Conservation (phyloP, 2,329 filamentous ascomycete genomes). For the Aspergillus oerlinghausenensis region DNA sequence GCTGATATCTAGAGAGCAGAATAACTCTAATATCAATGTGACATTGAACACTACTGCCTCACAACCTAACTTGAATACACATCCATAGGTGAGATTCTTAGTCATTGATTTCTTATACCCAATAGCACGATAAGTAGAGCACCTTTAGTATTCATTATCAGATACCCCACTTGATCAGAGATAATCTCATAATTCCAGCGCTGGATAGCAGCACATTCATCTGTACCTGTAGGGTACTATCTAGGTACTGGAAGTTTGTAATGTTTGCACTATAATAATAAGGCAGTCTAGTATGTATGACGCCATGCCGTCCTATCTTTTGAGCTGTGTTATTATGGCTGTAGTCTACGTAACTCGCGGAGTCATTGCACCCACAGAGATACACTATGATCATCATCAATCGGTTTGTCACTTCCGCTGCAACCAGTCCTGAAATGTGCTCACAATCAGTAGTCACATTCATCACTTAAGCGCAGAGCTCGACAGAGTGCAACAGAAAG, state of each 20-base stretch:
- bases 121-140: background rate
- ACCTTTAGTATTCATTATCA: background rate
- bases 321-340: background rate
- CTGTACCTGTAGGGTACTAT: too few relatives aligned
- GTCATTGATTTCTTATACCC: background rate
- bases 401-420: background rate
- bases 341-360: background rate
- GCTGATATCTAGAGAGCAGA: background rate
- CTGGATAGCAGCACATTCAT: background rate
- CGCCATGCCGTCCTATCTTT: background rate
- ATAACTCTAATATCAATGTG: background rate
- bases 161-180: background rate
- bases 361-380: background rate
- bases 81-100: background rate
- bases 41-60: background rate
- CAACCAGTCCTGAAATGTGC: background rate
- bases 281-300: background rate
- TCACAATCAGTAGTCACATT: conserved; percentile 45
- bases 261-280: background rate
- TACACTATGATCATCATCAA: background rate
- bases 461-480: conserved; percentile 55
- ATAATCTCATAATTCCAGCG: background rate
- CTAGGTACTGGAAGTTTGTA: background rate
- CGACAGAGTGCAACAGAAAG: conserved; percentile 51
- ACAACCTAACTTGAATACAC: background rate